A percentile compares a stretch with the other conserved stretches of the same genome.
phyloP scores from a whole-genome alignment of 177 flowering plant genomes.

The Tripterygium wilfordii region DNA sequence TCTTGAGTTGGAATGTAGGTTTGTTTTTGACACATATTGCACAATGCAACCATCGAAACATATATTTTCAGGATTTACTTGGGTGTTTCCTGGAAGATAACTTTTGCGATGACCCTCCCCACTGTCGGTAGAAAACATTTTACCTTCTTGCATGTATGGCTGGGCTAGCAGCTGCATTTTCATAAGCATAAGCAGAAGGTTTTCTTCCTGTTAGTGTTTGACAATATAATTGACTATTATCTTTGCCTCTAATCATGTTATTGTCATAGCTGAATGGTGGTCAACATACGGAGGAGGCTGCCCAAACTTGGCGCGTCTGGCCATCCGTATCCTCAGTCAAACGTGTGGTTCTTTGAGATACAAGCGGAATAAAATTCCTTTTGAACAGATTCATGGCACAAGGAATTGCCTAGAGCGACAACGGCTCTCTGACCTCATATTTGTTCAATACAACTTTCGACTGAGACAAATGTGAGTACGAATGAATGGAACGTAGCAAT shows the following conservation, averaged over 20 bases:
- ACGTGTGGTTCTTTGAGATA: constrained; percentile 54
- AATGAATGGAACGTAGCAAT: not conserved
- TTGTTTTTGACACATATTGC: no score
- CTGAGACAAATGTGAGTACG: constrained; percentile 50
- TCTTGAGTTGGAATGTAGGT: no score
- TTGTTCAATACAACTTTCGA: constrained; percentile 63
- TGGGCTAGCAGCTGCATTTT: no score
- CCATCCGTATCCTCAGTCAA: constrained; percentile 76
- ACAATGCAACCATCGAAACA: no score
- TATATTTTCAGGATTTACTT: no score
- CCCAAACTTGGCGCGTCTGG: constrained; percentile 78
- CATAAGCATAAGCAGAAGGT: no score
- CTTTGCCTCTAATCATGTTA: not conserved
- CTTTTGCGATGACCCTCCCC: no score
- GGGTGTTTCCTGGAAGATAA: no score
- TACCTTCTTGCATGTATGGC: no score
- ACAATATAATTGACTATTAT: not conserved
- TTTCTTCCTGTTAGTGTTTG: not conserved
- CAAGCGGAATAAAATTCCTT: constrained; percentile 31
- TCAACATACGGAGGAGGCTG: constrained; percentile 88
- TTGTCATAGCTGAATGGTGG: constrained; percentile 84
- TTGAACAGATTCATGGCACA: constrained; percentile 45
- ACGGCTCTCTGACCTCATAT: constrained; percentile 68
- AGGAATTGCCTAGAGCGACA: constrained; percentile 69
- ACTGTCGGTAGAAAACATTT: no score